phyloP scores from a whole-genome alignment of 164 flowering plant species.

The Protea cynaroides region DNA sequence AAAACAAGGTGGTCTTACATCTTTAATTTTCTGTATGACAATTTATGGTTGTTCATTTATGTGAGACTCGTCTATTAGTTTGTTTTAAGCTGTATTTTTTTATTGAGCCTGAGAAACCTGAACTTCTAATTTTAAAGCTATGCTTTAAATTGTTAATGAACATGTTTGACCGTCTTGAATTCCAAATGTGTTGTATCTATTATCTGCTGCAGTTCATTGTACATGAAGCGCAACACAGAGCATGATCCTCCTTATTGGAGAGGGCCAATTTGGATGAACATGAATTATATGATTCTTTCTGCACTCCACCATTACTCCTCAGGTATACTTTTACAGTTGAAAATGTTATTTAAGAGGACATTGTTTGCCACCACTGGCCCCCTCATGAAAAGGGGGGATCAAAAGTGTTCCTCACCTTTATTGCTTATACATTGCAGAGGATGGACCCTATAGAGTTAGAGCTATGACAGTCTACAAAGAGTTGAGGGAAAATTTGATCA shows the following conservation, averaged over 20 bases:
- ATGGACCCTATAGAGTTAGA: conserved; percentile 47
- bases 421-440: conserved; percentile 19
- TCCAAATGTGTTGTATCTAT: neutral
- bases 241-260: conserved; percentile 98
- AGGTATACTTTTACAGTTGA: conserved; percentile 34
- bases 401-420: neutral
- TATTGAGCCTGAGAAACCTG: no score
- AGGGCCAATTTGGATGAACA: conserved; percentile 96
- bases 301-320: conserved; percentile 71
- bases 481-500: conserved; percentile 69
- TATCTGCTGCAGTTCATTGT: conserved; percentile 50
- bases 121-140: no score
- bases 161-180: conserved; percentile 3
- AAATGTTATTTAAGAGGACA: neutral
- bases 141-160: neutral
- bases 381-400: no score
- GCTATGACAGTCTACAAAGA: conserved; percentile 54
- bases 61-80: neutral
- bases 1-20: conserved; percentile 61
- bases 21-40: neutral
- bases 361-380: no score
- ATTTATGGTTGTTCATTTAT: neutral
- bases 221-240: conserved; percentile 96
- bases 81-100: no score
- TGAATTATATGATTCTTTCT: conserved; percentile 94